These are phyloP conservation scores for Saccharomycopsis fibuligera DNA, from an alignment of 805 yeast genomes.

Conservation along the genomic window DNA sequence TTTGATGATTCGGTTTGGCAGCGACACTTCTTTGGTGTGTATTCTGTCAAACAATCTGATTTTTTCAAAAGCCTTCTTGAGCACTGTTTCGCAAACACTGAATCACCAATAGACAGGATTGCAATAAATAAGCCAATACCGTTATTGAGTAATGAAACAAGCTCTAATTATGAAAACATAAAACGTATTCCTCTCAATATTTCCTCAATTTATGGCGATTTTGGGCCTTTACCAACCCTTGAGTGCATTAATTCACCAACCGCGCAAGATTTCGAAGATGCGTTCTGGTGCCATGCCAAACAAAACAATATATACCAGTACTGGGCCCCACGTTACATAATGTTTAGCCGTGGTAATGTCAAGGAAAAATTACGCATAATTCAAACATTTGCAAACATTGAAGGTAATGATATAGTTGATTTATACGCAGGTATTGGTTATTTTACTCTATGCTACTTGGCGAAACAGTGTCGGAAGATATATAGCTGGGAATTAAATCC, in stretches of 20 bases:
- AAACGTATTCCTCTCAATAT: conserved; percentile 58
- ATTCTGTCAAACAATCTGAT: conserved; percentile 10
- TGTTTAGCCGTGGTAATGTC: conserved; percentile 85
- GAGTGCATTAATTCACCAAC: conserved; percentile 33
- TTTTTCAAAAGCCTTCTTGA: conserved; percentile 22
- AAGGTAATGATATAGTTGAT: conserved; percentile 49
- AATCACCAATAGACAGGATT: conserved; percentile 44
- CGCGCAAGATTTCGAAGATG: conserved; percentile 37
- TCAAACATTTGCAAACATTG: conserved; percentile 33
- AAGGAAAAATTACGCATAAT: conserved; percentile 70
- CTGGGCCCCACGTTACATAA: conserved; percentile 82
- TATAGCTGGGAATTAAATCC: conserved; percentile 82
- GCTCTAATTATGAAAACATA: conserved; percentile 28
- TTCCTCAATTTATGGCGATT: conserved; percentile 56
- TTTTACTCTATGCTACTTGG: conserved; percentile 64
- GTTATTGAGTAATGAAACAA: conserved; percentile 15
- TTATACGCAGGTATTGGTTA: conserved; percentile 84
- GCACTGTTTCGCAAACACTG: conserved; percentile 23
- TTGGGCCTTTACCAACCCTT: conserved; percentile 41
- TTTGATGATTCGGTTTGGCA: conserved; percentile 7
- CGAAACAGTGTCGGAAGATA: conserved; percentile 43
- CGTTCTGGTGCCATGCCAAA: conserved; percentile 64
- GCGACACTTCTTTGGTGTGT: conserved; percentile 20
- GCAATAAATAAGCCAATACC: conserved; percentile 68
- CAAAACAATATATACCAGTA: conserved; percentile 74